A percentile compares a stretch with the other conserved stretches of the same genome.
These are phyloP conservation scores for Leishmania martiniquensis DNA, from an alignment of 208 protist genomes.

Conservation along the genomic window DNA sequence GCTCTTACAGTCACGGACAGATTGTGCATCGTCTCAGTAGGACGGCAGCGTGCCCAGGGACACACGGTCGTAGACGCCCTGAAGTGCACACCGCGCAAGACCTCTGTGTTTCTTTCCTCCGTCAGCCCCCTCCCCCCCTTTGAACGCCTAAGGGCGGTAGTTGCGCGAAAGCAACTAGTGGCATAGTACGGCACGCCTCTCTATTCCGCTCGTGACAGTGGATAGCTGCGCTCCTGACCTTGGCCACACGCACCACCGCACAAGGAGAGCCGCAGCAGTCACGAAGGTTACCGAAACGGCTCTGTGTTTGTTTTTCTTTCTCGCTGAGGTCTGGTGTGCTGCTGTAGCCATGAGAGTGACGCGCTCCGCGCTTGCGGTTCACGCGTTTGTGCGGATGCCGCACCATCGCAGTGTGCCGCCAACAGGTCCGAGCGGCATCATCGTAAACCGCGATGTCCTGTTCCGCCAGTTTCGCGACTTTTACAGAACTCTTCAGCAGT, in stretches of 20 bases:
- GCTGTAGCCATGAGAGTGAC: conserved; percentile 28
- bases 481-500: conserved; percentile 88
- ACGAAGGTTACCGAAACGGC: neutral
- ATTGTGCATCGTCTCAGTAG: neutral
- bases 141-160: neutral
- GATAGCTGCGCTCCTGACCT: neutral
- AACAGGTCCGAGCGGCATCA: conserved; percentile 82
- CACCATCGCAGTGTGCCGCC: conserved; percentile 83
- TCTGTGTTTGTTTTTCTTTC: neutral
- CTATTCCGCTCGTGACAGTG: neutral
- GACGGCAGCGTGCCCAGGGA: neutral
- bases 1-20: neutral
- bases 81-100: too few relatives aligned
- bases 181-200: neutral
- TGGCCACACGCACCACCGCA: neutral
- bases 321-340: neutral
- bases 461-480: conserved; percentile 91
- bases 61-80: neutral
- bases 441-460: conserved; percentile 90
- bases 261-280: neutral
- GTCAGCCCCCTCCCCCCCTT: neutral
- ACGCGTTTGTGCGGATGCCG: conserved; percentile 90
- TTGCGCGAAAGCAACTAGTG: neutral
- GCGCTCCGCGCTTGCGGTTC: conserved; percentile 37
- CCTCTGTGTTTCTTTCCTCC: neutral